Conservation (phyloP, 1,139 yeast genomes). For the Yamadazyma triangularis region DNA sequence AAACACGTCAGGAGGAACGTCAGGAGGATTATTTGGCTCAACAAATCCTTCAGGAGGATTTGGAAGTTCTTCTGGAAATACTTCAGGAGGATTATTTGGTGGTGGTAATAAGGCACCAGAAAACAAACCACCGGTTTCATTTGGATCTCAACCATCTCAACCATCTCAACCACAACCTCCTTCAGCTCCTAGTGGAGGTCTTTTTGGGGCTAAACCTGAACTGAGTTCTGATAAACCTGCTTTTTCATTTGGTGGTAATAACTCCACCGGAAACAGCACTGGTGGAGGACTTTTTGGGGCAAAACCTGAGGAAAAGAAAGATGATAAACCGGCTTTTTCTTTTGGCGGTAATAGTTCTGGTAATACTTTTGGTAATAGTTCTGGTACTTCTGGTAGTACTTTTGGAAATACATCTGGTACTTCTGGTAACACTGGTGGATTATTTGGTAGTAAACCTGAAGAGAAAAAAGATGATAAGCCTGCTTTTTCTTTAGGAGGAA, state of each 20-base stretch:
- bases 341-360: slow-evolving; percentile 16
- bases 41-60: too few species aligned
- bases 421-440: slow-evolving; percentile 8
- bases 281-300: slow-evolving; percentile 22
- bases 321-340: slow-evolving; percentile 14
- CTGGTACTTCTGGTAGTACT: slow-evolving; percentile 9
- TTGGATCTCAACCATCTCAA: slow-evolving; percentile 21
- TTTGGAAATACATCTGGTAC: slow-evolving; percentile 17
- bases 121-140: slow-evolving; percentile 12
- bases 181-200: too few species aligned
- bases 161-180: slow-evolving; percentile 14
- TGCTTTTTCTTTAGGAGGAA: slow-evolving; percentile 1
- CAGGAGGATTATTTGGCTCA: too few species aligned
- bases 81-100: slow-evolving; percentile 2
- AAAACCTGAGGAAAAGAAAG: slow-evolving; percentile 10
- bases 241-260: slow-evolving; percentile 5
- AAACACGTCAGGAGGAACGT: too few species aligned
- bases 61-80: too few species aligned
- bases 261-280: too few species aligned
- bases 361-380: slow-evolving; percentile 2
- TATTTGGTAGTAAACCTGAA: slow-evolving; percentile 11
- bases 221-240: slow-evolving; percentile 13
- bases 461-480: slow-evolving; percentile 6
- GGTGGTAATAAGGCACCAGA: background rate
- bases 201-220: slow-evolving; percentile 15